A percentile compares a stretch with the other conserved stretches of the same genome.
Evolutionary conservation across 2,329 filamentous ascomycete species (phyloP).

Genomic region (Claviceps quebecensis): DNA sequence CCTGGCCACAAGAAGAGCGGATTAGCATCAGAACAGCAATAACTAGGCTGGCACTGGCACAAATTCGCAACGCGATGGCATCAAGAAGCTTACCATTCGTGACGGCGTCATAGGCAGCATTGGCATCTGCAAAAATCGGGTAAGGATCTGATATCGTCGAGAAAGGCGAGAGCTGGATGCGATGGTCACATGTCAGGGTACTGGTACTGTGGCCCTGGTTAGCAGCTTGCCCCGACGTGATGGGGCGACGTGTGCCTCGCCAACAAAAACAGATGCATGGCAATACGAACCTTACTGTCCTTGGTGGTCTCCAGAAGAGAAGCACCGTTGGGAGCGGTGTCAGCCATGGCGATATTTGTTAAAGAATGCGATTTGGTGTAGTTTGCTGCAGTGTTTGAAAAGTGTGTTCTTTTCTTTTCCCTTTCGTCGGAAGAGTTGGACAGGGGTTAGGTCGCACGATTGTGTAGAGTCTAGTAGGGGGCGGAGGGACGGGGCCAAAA

Average conservation of each 20-base stretch:
- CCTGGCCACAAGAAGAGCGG: conserved; percentile 22
- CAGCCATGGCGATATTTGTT: conserved; percentile 14
- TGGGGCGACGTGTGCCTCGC: background rate
- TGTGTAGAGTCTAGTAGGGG: conserved; percentile 4
- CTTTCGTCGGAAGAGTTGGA: background rate
- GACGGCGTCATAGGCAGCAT: conserved; percentile 33
- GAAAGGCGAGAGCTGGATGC: background rate
- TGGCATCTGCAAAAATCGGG: conserved; percentile 24
- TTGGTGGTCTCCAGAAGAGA: conserved; percentile 33
- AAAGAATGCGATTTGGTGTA: background rate
- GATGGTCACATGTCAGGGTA: conserved; percentile 4
- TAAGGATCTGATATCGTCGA: conserved; percentile 1
- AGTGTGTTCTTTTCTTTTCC: conserved; percentile 3
- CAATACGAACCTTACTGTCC: conserved; percentile 36
- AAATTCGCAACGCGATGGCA: background rate
- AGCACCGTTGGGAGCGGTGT: conserved; percentile 30
- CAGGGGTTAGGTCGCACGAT: conserved; percentile 5
- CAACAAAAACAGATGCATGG: conserved; percentile 4
- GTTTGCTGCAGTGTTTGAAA: conserved; percentile 2
- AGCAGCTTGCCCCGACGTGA: background rate
- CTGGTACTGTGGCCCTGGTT: background rate
- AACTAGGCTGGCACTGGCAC: conserved; percentile 9
- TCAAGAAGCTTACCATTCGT: conserved; percentile 22
- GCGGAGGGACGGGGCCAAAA: conserved; percentile 5
- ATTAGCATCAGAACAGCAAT: conserved; percentile 3